Evolutionary conservation across 805 yeast species (phyloP).

Genomic region (Wickerhamomyces canadensis): DNA sequence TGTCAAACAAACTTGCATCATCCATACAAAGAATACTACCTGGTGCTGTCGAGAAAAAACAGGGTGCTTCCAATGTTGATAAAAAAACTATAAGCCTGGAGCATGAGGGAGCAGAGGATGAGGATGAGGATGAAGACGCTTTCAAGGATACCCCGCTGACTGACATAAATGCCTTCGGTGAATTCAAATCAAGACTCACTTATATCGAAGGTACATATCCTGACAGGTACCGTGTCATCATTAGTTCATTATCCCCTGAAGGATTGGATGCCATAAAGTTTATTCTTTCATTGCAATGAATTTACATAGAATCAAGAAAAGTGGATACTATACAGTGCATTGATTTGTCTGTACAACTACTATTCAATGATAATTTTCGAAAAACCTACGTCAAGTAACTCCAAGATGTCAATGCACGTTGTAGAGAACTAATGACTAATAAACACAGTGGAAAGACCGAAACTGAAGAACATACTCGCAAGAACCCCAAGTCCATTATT

Average conservation of each 20-base stretch:
- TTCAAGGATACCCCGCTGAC: constrained; percentile 78
- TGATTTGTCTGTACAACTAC: too few species aligned
- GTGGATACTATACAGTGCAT: too few species aligned
- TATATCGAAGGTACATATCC: constrained; percentile 42
- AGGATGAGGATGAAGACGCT: constrained; percentile 62
- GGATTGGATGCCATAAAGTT: constrained; percentile 13
- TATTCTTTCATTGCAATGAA: constrained; percentile 11
- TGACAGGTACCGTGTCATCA: constrained; percentile 35
- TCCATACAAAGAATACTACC: constrained; percentile 65
- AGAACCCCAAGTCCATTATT: too few species aligned
- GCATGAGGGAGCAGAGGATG: constrained; percentile 45
- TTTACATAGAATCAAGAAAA: too few species aligned
- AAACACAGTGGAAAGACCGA: too few species aligned
- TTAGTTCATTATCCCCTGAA: constrained; percentile 25
- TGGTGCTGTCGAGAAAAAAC: constrained; percentile 60
- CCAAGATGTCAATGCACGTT: too few species aligned
- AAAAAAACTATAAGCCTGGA: constrained; percentile 14
- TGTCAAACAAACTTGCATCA: constrained; percentile 45
- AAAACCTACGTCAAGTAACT: too few species aligned
- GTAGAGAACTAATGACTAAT: too few species aligned
- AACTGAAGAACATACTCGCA: too few species aligned
- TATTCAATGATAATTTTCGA: too few species aligned
- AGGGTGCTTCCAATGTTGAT: constrained; percentile 50
- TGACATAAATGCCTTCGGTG: constrained; percentile 59
- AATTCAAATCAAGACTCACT: constrained; percentile 51